Base-by-base conservation (phyloP, 2,329 filamentous ascomycete genomes). In the Xylariaceae sp. region DNA sequence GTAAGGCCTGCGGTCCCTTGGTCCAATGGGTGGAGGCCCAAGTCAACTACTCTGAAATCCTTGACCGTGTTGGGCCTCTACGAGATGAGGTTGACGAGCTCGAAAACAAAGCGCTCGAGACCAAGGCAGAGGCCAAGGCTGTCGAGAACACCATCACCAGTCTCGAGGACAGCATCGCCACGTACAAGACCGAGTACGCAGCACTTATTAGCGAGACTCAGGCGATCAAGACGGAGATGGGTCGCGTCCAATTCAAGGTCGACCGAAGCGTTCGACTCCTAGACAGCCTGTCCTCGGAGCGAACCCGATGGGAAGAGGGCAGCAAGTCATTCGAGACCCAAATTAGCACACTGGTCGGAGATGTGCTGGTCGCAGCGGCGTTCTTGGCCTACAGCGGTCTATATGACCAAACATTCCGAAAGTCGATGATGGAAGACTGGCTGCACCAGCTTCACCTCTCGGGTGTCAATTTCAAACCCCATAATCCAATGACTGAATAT, bases 301-400 rank as follows among this genome's bases (percentile, higher is more conserved):
- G 90, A 59, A 77, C 75, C 24, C 81, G 92, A 53, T 98, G 92
- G 92, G 92, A 98, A 55, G 86, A 90, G 52, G 89, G 89, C 48
- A 98, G 92, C 73, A 94, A 83, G 64, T 95, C 90, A 0, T 98
- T 98, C 57, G 90, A 96, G 60, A 94, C 89, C 3, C 92, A 98
- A 57, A 96, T 98, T 56, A 84, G 85, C 59, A 98, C 92, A 3
- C 77, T 98, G 33, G 86, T 98, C 23, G 92, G 92, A 41, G 92
- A 98, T 55, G 90, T 95, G 31, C 73, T 98, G 40, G 82, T 95
- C 32, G 92, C 92, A n/a, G 87, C 93, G 5, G 93, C 90, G 7
- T 96, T 96, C 72, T 71, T 98, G 43, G 92, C 93, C 11, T 98
- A 98, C 61, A 87, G 85, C 53, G 92, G 92, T 61, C 80, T 96